Base-by-base conservation (phyloP, 768 basidiomycete species). In the Mycena vulgaris region DNA sequence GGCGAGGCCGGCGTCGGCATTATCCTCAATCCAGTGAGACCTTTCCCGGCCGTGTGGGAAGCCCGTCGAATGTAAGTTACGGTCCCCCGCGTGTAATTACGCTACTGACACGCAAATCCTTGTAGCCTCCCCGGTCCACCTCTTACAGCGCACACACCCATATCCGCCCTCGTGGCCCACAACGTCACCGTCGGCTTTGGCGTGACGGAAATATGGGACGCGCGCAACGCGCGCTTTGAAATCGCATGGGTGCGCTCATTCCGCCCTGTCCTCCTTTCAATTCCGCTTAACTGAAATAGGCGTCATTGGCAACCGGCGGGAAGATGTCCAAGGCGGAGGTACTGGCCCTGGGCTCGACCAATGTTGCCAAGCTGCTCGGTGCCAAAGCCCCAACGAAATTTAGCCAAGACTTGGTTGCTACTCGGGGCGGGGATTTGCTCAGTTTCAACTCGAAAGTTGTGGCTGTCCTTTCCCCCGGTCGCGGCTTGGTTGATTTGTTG, bases 1-100 rank as follows among this genome's bases (percentile, higher is more conserved):
- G 90, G 79, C 0, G 81, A 85, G 62, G 83, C 84, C 0, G 75
- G 80, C 30, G 81, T 89, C 42, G 87, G 88, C 25, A 81, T 89
- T 25, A 83, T 89, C 40, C 68, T 88, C 21, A 83, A 76, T 39
- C 86, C 93, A 14, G 80, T 90, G 3, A 82, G 94, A 60, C 86
- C 94, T 7, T 95, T 92, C 84, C 96, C 96, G 0, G 74, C 76
- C 31, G 62, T 75, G 9, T 98, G 95, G 95, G 92, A 96, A 77
- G 79, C 83, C 66, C 82, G 87, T 37, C 83, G 93, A 65, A 88
- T 92, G 91, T 92, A 75, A 75, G 89, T 68, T n/a, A n/a, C n/a
- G n/a, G 6, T 25, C 10, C 70, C 33, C 23, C 17, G 4, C 21
- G 40, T 7, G n/a, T n/a, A n/a, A n/a, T n/a, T n/a, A n/a, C n/a